Evolutionary conservation across 768 basidiomycete genomes (phyloP), one percentile per base, ranked within the genome.

Genomic region (Multifurca ochricompacta): DNA sequence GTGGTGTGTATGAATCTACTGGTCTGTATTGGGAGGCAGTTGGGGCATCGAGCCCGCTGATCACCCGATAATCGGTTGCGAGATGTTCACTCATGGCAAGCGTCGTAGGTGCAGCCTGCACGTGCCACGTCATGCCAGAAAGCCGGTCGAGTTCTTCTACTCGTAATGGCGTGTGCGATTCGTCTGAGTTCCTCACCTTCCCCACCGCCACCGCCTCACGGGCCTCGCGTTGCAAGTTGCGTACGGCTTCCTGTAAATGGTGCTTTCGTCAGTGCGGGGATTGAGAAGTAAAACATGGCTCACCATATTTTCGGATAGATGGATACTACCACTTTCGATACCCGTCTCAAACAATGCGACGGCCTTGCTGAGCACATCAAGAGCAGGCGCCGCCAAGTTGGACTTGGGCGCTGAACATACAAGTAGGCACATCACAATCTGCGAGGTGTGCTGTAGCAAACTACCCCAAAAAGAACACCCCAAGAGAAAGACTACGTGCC

Each of bases 381-480:
- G 51, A 14, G 74, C 70, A 2, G 71, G 65, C 3, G 54, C 51
- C 2, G 71, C 70, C 4, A 75, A 59, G 23, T 67, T 67, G 6
- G 68, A 73, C 7, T 62, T 63, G 8, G 74, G 73, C 1, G 69
- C 68, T 16, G 70, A 66, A 13, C 68, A 68, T 7, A 70, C 71
- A 18, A 74, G 56, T 30, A 72, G 53, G 30, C 69, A 68, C 67
- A 71, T 67, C 27, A 71, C 69, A 39, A 72, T 70, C 85, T 87
- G 28, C 35, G 3, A 36, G 31, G 34, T 6, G 18, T n/a, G 35
- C 16, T 18, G 10, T 28, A 6, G 35, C 16, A 36, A 39, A 28
- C 4, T 14, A 28, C 23, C 21, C 21, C 3, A 25, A 31, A 23
- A 16, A 40, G 40, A 16, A 18, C 3, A 30, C 5, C 7, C n/a